Evolutionary conservation across 352 stramenopile species (phyloP).

Genomic region (Blastocystis hominis): DNA sequence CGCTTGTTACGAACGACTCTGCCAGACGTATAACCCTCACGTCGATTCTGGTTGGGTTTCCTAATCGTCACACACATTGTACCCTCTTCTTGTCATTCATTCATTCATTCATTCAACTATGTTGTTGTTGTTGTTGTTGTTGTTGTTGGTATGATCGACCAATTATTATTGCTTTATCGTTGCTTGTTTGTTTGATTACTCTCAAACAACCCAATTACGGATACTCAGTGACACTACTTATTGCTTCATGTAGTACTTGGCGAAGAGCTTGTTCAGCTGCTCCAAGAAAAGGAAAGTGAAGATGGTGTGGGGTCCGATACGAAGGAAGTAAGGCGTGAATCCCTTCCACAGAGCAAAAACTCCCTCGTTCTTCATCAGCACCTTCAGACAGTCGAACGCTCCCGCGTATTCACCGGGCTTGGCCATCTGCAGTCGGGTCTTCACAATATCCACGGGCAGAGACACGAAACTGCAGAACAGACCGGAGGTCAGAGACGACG

Average conservation of each 20-base stretch:
- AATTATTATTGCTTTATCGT: not conserved
- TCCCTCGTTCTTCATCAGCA: conserved; percentile 45
- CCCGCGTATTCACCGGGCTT: conserved; percentile 36
- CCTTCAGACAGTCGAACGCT: conserved; percentile 19
- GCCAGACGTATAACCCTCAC: not conserved
- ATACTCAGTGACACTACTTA: not conserved
- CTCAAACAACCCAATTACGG: conserved; percentile 31
- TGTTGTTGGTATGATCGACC: not conserved
- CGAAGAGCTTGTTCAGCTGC: conserved; percentile 58
- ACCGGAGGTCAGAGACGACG: conserved; percentile 49
- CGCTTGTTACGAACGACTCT: not conserved
- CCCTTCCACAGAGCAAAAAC: conserved; percentile 58
- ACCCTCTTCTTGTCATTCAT: too few species aligned
- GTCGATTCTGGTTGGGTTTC: not conserved
- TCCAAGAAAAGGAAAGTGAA: conserved; percentile 58
- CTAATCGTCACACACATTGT: not conserved
- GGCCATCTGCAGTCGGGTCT: conserved; percentile 56
- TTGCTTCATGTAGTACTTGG: conserved; percentile 56
- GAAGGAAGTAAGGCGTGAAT: conserved; percentile 57
- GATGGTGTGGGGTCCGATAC: conserved; percentile 59
- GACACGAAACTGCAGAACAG: conserved; percentile 53
- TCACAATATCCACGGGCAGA: conserved; percentile 58
- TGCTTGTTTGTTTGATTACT: not conserved
- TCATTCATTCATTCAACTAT: too few species aligned
- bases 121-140: too few species aligned